Conservation (phyloP, 441 rosid species). For the Syzygium malaccense region DNA sequence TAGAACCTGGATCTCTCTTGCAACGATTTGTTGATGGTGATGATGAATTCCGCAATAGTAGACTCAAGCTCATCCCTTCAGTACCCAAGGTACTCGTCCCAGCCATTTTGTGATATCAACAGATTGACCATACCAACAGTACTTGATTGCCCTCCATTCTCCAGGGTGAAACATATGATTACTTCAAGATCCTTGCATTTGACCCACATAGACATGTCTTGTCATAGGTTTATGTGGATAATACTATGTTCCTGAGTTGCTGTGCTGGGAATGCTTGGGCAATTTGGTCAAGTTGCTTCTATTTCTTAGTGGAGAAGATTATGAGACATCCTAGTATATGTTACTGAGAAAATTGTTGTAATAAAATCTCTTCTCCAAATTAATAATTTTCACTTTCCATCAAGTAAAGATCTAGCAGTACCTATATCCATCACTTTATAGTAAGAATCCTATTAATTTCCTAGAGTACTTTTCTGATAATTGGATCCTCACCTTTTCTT, state of each 20-base stretch:
- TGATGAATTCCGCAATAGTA: conserved; percentile 95
- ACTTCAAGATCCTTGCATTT: not conserved
- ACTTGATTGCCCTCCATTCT: not conserved
- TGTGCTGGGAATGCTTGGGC: not conserved
- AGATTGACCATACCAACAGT: not conserved
- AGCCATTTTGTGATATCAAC: not conserved
- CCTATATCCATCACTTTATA: not conserved
- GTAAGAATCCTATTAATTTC: not conserved
- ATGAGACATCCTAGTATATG: not conserved
- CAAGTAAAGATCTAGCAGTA: not conserved
- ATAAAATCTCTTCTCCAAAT: not conserved
- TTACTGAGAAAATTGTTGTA: not conserved
- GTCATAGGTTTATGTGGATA: not conserved
- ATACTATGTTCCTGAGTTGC: not conserved
- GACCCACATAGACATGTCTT: not conserved
- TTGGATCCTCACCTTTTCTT: not conserved
- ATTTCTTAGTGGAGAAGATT: not conserved
- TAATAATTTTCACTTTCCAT: not conserved
- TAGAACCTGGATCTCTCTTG: conserved; percentile 80
- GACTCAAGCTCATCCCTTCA: conserved; percentile 93
- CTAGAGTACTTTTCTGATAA: not conserved
- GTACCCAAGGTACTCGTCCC: conserved; percentile 78
- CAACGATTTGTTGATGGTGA: conserved; percentile 98
- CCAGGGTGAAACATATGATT: not conserved
- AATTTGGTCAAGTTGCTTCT: not conserved